Evolutionary conservation across 169 alveolate species (phyloP), one percentile per base, ranked within the genome.

Genomic region (Toxoplasma gondii): DNA sequence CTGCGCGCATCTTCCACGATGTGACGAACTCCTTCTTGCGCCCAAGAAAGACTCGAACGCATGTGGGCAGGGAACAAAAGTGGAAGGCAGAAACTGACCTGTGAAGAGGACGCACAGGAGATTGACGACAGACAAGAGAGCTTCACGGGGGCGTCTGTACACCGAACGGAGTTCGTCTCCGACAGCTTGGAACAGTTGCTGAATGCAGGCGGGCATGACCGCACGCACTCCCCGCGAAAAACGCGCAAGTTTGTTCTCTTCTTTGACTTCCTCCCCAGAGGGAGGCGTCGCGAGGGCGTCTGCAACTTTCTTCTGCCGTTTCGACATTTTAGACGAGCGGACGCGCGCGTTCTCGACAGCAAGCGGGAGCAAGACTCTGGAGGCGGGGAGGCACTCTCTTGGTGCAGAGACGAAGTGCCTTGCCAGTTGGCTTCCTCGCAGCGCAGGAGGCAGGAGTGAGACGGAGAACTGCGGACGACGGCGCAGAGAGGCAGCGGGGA

Each of bases 101-200:
- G 90, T 82, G 64, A 82, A 82, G 90, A 82, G 90, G 38, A 82
- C 90, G 67, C 90, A 82, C 24, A 82, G 64, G 29, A 82, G 90
- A 82, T 82, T 82, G 31, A 82, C 90, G 5, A 82, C 54, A 82
- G 90, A 82, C 38, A 82, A 36, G 39, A 82, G 90, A 12, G 90
- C 90, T 24, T 82, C 90, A 4, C 90, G n/a, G 34, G 90, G 90
- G 53, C 67, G 90, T 38, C 90, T 38, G 64, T 82, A 82, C n/a
- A 82, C 67, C 43, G 90, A 10, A 19, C 90, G 90, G 0, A 82
- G 41, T 24, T 82, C 90, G 29, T 82, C 90, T 1, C 19, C 44
- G 4, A 38, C 17, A 1, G 90, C n/a, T 17, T 38, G n/a, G 90
- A 39, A 10, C 39, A 82, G 34, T 12, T 12, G 64, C 53, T 24